A percentile compares a stretch with the other conserved stretches of the same genome.
phyloP scores from a whole-genome alignment of 331 rosid genomes.

The Malus hybrid region DNA sequence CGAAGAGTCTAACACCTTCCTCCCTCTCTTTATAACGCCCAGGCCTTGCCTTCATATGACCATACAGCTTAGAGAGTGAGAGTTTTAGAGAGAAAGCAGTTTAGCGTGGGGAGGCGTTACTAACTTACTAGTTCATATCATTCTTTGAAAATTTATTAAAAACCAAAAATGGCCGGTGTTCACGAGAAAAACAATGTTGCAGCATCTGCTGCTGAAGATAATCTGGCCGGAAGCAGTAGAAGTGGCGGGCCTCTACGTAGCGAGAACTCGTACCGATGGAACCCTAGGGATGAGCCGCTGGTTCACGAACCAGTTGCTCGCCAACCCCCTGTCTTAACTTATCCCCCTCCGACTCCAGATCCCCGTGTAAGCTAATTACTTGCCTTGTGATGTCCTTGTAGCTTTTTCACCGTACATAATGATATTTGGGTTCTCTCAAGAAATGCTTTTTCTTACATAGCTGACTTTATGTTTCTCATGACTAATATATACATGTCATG shows the following conservation, averaged over 20 bases:
- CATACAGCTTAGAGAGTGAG: neutral
- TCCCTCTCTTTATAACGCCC: neutral
- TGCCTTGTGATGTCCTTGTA: neutral
- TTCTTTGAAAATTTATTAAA: too few relatives aligned
- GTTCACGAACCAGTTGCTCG: neutral
- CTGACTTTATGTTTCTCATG: neutral
- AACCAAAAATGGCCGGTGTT: neutral
- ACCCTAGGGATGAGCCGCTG: neutral
- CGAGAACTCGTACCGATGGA: neutral
- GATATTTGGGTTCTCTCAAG: neutral
- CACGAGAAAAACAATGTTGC: neutral
- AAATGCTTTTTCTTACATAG: neutral
- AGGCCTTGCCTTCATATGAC: neutral
- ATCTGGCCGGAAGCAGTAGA: neutral
- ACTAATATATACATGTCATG: neutral
- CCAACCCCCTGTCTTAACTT: neutral
- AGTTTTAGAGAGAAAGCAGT: neutral
- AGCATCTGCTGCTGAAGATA: neutral
- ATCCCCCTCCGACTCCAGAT: constrained; percentile 7
- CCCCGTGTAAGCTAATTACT: constrained; percentile 9
- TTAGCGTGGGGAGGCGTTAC: neutral
- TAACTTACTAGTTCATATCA: neutral
- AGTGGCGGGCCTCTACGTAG: neutral
- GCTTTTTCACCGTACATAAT: neutral
- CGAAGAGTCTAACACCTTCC: neutral